These are phyloP conservation scores for Quercus lobata DNA, from an alignment of 331 rosid species.

Conservation along the genomic window DNA sequence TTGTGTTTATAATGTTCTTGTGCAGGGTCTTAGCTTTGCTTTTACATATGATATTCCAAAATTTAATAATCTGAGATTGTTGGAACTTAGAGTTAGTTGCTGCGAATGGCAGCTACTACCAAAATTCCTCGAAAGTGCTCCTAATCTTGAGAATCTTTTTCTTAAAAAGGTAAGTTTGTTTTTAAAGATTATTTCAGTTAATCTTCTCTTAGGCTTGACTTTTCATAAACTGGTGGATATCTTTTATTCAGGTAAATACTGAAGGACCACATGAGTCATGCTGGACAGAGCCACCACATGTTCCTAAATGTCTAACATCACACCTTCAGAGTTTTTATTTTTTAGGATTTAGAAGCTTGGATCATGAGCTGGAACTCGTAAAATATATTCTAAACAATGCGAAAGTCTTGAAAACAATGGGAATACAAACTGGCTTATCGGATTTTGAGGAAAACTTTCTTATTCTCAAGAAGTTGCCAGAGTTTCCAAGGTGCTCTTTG, in stretches of 20 bases:
- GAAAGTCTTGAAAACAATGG: not conserved
- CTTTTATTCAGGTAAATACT: not conserved
- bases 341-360: not conserved
- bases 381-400: slow-evolving; percentile 10
- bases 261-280: not conserved
- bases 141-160: slow-evolving; percentile 20
- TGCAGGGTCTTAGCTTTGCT: slow-evolving; percentile 13
- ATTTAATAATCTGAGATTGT: slow-evolving; percentile 15
- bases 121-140: slow-evolving; percentile 5
- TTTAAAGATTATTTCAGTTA: not conserved
- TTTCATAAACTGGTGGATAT: not conserved
- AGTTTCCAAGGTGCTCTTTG: not conserved
- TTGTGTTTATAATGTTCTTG: not conserved
- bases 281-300: slow-evolving; percentile 13
- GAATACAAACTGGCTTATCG: not conserved
- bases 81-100: slow-evolving; percentile 16
- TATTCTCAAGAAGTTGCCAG: not conserved
- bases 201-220: not conserved
- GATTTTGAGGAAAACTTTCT: not conserved
- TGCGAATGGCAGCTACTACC: slow-evolving; percentile 18
- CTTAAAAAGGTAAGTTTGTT: slow-evolving; percentile 20
- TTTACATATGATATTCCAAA: slow-evolving; percentile 9
- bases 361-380: not conserved
- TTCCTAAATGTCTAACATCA: slow-evolving; percentile 13
- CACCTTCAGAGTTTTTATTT: not conserved